phyloP scores from a whole-genome alignment of 2,329 filamentous ascomycete species.

The Fusarium transvaalense region DNA sequence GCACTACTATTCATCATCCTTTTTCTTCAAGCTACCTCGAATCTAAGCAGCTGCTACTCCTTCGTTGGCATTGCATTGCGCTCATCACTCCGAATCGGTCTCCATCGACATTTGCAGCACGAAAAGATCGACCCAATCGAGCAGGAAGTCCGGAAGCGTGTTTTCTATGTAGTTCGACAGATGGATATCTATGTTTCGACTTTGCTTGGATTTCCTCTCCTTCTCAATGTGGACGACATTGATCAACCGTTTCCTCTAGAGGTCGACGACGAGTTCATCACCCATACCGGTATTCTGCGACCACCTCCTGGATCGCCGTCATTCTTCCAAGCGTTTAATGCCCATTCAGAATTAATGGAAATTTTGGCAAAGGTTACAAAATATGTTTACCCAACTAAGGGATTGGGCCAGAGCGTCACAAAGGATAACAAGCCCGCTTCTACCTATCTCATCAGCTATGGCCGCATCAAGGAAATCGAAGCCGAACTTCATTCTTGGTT shows the following conservation, averaged over 20 bases:
- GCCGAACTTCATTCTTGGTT: conserved; percentile 73
- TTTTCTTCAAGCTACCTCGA: conserved; percentile 83
- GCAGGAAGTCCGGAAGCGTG: conserved; percentile 71
- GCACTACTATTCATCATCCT: conserved; percentile 83
- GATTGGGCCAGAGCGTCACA: conserved; percentile 61
- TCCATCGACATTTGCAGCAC: conserved; percentile 79
- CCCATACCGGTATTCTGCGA: conserved; percentile 65
- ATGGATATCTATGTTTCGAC: conserved; percentile 79
- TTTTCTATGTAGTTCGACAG: conserved; percentile 77
- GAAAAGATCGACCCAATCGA: conserved; percentile 73
- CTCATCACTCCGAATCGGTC: conserved; percentile 80
- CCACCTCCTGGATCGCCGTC: conserved; percentile 69
- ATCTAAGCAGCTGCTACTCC: conserved; percentile 82
- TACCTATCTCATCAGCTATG: conserved; percentile 73
- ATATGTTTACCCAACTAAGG: conserved; percentile 74
- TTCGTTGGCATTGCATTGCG: conserved; percentile 83
- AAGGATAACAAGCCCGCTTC: conserved; percentile 59
- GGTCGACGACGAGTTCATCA: conserved; percentile 76
- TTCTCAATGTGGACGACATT: conserved; percentile 73
- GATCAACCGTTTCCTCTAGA: conserved; percentile 75
- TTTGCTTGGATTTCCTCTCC: conserved; percentile 73
- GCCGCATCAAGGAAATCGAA: conserved; percentile 74
- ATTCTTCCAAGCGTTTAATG: conserved; percentile 74
- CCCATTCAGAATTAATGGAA: conserved; percentile 72
- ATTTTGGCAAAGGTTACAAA: conserved; percentile 75